A percentile compares a stretch with the other conserved stretches of the same genome.
Evolutionary conservation across 2,329 filamentous ascomycete genomes (phyloP).

Genomic region (Hypoxylon sp.): DNA sequence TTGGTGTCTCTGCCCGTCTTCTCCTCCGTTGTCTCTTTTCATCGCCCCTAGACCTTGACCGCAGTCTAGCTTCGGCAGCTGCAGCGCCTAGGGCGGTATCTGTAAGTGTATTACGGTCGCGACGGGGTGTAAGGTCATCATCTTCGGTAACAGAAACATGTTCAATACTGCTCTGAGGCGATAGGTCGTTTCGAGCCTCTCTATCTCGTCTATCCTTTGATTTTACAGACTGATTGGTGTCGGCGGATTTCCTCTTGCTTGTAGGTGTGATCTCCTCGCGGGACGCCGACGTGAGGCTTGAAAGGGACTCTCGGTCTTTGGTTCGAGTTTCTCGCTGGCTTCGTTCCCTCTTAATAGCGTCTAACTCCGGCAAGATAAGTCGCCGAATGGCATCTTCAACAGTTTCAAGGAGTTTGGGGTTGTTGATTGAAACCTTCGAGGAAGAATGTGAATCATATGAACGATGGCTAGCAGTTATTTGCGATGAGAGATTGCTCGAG

Average conservation of each 20-base stretch:
- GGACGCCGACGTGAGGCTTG: constrained; percentile 69
- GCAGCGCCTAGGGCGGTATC: constrained; percentile 63
- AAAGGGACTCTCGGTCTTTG: constrained; percentile 71
- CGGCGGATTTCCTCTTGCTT: constrained; percentile 66
- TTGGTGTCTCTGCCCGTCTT: constrained; percentile 65
- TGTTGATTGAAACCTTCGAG: constrained; percentile 83
- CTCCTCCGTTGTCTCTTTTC: constrained; percentile 68
- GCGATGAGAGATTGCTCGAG: constrained; percentile 69
- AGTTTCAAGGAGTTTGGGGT: constrained; percentile 89
- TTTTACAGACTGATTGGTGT: constrained; percentile 67
- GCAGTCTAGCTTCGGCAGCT: constrained; percentile 58
- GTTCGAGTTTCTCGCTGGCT: constrained; percentile 77
- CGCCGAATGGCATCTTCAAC: constrained; percentile 94
- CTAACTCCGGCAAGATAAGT: constrained; percentile 91
- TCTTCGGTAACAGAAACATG: constrained; percentile 64
- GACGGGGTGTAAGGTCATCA: constrained; percentile 63
- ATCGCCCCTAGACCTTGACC: constrained; percentile 60
- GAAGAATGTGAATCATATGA: constrained; percentile 71
- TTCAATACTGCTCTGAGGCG: constrained; percentile 64
- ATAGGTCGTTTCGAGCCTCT: constrained; percentile 69
- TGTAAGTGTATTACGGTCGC: constrained; percentile 56
- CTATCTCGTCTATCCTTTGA: constrained; percentile 64
- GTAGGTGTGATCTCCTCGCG: constrained; percentile 67
- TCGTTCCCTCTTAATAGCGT: constrained; percentile 90
- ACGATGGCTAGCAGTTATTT: constrained; percentile 67